Conservation (phyloP, 1,139 yeast genomes). For the Geotrichum macrosporum region DNA sequence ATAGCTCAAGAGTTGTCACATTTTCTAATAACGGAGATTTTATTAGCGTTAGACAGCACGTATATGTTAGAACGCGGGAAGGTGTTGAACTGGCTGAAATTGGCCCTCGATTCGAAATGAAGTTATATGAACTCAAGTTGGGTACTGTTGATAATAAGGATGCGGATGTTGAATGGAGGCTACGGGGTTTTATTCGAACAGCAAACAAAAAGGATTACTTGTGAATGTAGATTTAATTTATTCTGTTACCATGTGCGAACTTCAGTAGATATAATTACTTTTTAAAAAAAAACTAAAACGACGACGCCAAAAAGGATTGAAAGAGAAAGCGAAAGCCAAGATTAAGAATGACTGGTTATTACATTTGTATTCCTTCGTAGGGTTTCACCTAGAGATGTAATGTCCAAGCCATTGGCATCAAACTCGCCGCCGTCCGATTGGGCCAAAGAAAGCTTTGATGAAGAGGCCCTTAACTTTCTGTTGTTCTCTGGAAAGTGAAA, state of each 20-base stretch:
- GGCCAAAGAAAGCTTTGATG: conserved; percentile 5
- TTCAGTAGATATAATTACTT: not conserved
- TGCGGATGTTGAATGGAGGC: conserved; percentile 97
- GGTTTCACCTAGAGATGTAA: conserved; percentile 42
- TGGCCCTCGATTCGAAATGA: conserved; percentile 98
- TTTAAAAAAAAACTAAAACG: not conserved
- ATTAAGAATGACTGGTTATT: conserved; percentile 27
- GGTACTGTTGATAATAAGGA: conserved; percentile 94
- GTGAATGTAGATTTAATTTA: conserved; percentile 25
- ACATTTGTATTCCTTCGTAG: conserved; percentile 42
- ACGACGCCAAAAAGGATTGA: no score
- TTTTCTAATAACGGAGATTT: conserved; percentile 88
- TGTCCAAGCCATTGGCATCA: conserved; percentile 32
- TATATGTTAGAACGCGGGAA: conserved; percentile 83
- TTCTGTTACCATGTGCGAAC: not conserved
- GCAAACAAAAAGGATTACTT: conserved; percentile 92
- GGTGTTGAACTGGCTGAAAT: conserved; percentile 88
- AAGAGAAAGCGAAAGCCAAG: not conserved
- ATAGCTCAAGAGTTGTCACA: conserved; percentile 81
- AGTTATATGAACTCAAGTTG: conserved; percentile 75
- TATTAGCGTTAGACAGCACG: conserved; percentile 91
- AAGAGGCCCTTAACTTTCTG: not conserved
- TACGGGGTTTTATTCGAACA: conserved; percentile 87
- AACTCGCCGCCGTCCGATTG: conserved; percentile 22
- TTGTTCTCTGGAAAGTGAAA: not conserved